Percentiles rank a stretch among this genome's conserved stretches.
Conservation (phyloP, 768 basidiomycete species). For the Cystobasidium ongulense region DNA sequence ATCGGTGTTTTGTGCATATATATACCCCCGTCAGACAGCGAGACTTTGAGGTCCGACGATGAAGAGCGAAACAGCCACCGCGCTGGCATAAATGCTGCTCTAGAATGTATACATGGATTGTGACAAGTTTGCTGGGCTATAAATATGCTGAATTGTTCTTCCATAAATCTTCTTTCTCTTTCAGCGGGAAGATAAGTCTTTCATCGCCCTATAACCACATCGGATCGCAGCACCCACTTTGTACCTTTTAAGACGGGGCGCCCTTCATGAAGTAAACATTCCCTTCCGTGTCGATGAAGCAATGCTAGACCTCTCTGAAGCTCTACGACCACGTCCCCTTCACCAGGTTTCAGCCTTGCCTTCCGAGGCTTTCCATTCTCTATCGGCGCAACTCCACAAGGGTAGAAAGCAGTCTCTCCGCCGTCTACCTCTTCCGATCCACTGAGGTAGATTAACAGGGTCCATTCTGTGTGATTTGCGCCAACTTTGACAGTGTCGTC, state of each 20-base stretch:
- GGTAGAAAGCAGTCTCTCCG: slow-evolving; percentile 61
- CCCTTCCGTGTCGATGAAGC: slow-evolving; percentile 56
- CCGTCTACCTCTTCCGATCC: slow-evolving; percentile 59
- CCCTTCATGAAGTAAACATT: slow-evolving; percentile 44
- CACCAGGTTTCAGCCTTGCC: not conserved
- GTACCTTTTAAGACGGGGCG: slow-evolving; percentile 56
- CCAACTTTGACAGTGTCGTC: slow-evolving; percentile 55
- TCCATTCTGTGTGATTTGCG: slow-evolving; percentile 54
- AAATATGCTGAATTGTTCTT: too few species aligned
- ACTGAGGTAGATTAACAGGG: slow-evolving; percentile 63
- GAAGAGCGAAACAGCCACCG: too few species aligned
- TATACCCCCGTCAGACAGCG: not conserved
- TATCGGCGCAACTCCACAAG: slow-evolving; percentile 6
- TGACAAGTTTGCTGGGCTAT: too few species aligned
- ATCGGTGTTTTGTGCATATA: not conserved
- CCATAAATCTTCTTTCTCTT: too few species aligned
- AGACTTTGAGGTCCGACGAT: too few species aligned
- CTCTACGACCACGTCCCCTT: slow-evolving; percentile 33
- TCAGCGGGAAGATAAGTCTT: slow-evolving; percentile 44
- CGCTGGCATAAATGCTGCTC: too few species aligned
- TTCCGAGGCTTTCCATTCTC: not conserved
- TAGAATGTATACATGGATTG: too few species aligned
- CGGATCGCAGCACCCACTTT: slow-evolving; percentile 57
- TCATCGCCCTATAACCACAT: slow-evolving; percentile 45
- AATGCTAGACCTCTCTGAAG: slow-evolving; percentile 35